A percentile compares a stretch with the other conserved stretches of the same genome.
phyloP scores from a whole-genome alignment of 2,329 filamentous ascomycete species.

The Alternaria rosae region DNA sequence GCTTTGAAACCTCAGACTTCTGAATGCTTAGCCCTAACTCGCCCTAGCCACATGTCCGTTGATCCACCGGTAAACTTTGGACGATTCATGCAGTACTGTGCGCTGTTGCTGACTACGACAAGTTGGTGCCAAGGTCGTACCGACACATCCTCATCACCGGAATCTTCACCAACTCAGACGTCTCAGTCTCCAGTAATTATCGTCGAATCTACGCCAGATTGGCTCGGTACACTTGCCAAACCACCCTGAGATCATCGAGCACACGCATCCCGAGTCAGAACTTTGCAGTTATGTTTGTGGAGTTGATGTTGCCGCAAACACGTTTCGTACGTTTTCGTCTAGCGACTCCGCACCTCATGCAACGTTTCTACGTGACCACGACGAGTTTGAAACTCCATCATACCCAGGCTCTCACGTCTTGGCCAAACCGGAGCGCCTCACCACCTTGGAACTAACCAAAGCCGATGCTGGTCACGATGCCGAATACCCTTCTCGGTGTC shows the following conservation, averaged over 20 bases:
- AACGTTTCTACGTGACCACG: conserved; percentile 22
- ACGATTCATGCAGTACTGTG: not conserved
- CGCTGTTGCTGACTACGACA: not conserved
- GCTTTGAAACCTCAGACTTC: conserved; percentile 27
- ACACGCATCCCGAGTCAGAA: too few relatives aligned
- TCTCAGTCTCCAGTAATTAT: not conserved
- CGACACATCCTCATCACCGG: not conserved
- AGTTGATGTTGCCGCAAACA: conserved; percentile 32
- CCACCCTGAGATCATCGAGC: too few relatives aligned
- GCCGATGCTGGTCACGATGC: conserved; percentile 12
- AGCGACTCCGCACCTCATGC: conserved; percentile 15
- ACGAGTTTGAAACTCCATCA: conserved; percentile 23
- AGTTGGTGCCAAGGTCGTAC: not conserved
- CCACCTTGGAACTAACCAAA: conserved; percentile 20
- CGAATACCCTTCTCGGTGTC: not conserved
- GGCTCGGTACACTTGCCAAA: conserved; percentile 6
- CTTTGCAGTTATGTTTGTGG: conserved; percentile 21
- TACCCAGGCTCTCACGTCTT: conserved; percentile 33
- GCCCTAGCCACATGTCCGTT: conserved; percentile 11
- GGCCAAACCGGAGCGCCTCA: conserved; percentile 38
- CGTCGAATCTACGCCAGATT: not conserved
- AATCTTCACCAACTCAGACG: not conserved
- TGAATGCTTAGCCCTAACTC: conserved; percentile 31
- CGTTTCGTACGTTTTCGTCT: conserved; percentile 31
- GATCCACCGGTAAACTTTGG: not conserved